A percentile compares a stretch with the other conserved stretches of the same genome.
Conservation (phyloP, 495 filamentous ascomycete genomes). For the Penicillium coprophilum region DNA sequence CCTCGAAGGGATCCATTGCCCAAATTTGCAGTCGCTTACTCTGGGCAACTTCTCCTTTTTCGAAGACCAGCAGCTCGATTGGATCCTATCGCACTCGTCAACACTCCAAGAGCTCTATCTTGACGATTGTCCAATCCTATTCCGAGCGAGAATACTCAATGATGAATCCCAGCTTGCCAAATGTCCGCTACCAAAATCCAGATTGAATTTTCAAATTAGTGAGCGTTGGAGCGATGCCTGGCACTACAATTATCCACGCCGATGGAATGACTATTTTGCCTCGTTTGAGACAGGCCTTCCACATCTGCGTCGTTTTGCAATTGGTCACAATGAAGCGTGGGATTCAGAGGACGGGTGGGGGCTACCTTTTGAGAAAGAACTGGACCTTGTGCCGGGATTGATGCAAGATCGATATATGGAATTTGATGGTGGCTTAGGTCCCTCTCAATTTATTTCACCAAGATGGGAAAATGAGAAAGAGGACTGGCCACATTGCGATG, state of each 20-base stretch:
- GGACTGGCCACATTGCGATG: background rate
- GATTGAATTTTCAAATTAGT: background rate
- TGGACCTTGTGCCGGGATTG: constrained; percentile 2
- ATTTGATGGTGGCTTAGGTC: constrained; percentile 1
- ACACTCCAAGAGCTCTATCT: constrained; percentile 26
- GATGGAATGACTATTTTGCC: constrained; percentile 27
- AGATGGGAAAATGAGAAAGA: background rate
- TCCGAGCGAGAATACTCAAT: constrained; percentile 8
- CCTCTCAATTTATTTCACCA: background rate
- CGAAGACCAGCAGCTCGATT: constrained; percentile 28
- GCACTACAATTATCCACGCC: constrained; percentile 15
- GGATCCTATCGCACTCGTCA: constrained; percentile 24
- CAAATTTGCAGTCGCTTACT: constrained; percentile 22
- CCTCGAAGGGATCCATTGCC: constrained; percentile 22
- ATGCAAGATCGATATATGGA: constrained; percentile 2
- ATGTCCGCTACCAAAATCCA: constrained; percentile 3
- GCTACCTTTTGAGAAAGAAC: constrained; percentile 21
- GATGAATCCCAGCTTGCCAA: background rate
- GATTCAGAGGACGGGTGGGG: background rate
- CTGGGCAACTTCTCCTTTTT: constrained; percentile 28
- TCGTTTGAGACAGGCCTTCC: constrained; percentile 16
- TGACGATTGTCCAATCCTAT: constrained; percentile 24
- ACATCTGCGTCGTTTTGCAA: constrained; percentile 18
- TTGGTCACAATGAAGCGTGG: constrained; percentile 13
- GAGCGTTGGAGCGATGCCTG: background rate